Base-by-base conservation (phyloP, 169 alveolate species). In the Plasmodium berghei region DNA sequence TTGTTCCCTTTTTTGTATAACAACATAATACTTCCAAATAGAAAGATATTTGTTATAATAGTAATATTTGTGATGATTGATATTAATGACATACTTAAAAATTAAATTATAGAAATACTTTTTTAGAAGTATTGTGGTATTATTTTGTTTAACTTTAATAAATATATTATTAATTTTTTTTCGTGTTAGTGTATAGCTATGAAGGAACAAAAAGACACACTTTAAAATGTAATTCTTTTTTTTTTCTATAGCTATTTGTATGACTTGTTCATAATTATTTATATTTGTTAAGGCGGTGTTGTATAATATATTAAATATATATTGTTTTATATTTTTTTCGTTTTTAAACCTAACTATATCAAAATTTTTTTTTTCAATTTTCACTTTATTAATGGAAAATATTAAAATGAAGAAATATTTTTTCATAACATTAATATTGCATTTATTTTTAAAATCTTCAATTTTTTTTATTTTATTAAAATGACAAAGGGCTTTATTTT, bases 21-120 rank as follows among this genome's bases (percentile, higher is more conserved):
- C 75, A 42, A 75, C 71, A 45, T 63, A 75, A 42, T 75, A 75
- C 54, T 63, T 75, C 89, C 89, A 75, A 0, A 75, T 26, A 24
- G 89, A 75, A 42, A 75, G 26, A 22, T 62, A 75, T 67, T 75
- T 75, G 34, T 75, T 75, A 28, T 75, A 75, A 45, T 75, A 75
- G 71, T 75, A 75, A 55, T 75, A 75, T 24, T 75, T 75, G 34
- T 75, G 46, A 24, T 75, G 89, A 18, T 63, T 63, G 10, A 63
- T 69, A 42, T 63, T 75, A 9, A 52, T 62, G 9, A 75, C 89
- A 67, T 75, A 75, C 22, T 75, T 75, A 52, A 48, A 75, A 34
- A 75, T 75, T 54, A 62, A 55, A 14, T 56, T 42, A 45, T 75
- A 75, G 16, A 75, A 75, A 34, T 75, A 63, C 20, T 63, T 75